Conservation (phyloP, 768 basidiomycete genomes). For the Glaciozyma antarctica region DNA sequence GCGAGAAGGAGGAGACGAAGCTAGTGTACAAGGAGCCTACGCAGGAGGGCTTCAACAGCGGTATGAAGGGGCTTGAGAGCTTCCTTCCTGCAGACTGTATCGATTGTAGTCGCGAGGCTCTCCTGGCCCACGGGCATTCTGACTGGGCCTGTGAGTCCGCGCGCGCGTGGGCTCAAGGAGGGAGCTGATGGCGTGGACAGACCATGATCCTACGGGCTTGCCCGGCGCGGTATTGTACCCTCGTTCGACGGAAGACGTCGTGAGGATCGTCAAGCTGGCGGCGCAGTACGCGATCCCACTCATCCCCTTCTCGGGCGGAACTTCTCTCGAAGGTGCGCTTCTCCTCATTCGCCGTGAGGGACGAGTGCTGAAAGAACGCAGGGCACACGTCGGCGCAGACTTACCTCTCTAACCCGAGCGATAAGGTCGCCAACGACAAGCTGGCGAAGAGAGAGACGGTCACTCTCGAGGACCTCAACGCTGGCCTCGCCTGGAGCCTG, state of each 20-base stretch:
- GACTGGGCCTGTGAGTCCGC: slow-evolving; percentile 25
- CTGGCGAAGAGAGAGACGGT: slow-evolving; percentile 13
- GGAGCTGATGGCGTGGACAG: neutral
- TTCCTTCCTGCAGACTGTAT: slow-evolving; percentile 30
- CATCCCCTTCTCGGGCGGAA: slow-evolving; percentile 73
- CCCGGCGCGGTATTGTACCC: slow-evolving; percentile 43
- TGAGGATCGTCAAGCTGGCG: slow-evolving; percentile 66
- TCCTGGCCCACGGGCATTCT: slow-evolving; percentile 30
- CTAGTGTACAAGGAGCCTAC: slow-evolving; percentile 17
- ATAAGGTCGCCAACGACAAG: slow-evolving; percentile 12
- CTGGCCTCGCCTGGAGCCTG: slow-evolving; percentile 27
- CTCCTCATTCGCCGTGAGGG: neutral
- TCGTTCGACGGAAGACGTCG: slow-evolving; percentile 66
- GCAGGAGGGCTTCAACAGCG: slow-evolving; percentile 21
- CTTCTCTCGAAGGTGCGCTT: slow-evolving; percentile 80
- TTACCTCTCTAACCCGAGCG: slow-evolving; percentile 20
- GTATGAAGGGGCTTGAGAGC: slow-evolving; percentile 20
- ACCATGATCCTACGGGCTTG: slow-evolving; percentile 30
- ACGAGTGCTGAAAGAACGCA: neutral
- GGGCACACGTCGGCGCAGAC: slow-evolving; percentile 30
- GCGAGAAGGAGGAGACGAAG: neutral
- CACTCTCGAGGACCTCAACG: slow-evolving; percentile 29
- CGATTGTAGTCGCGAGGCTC: slow-evolving; percentile 14
- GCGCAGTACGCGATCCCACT: slow-evolving; percentile 65
- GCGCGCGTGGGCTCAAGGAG: too few relatives aligned